phyloP scores from a whole-genome alignment of 495 filamentous ascomycete genomes.

The Parmelia sp. region DNA sequence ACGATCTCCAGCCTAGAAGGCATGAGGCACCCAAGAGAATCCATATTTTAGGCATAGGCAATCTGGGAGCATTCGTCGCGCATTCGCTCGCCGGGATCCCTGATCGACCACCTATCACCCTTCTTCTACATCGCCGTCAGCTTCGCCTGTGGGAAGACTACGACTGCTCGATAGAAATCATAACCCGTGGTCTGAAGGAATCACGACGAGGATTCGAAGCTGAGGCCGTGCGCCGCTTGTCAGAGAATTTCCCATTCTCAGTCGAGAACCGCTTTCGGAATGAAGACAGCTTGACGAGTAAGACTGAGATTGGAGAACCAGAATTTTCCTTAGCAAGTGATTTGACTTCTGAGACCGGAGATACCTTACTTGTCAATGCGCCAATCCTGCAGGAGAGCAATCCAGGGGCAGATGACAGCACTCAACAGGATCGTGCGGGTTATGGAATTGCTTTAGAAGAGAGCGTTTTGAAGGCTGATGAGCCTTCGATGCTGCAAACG shows the following conservation, averaged over 20 bases:
- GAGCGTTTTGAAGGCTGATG: neutral
- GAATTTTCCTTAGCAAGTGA: neutral
- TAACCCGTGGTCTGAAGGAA: constrained; percentile 35
- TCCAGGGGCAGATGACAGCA: neutral
- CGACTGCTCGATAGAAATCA: constrained; percentile 29
- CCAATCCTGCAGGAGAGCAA: neutral
- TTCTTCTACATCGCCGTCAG: constrained; percentile 43
- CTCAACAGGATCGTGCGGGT: neutral
- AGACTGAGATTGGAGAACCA: neutral
- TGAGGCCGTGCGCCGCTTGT: constrained; percentile 36
- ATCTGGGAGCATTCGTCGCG: constrained; percentile 53
- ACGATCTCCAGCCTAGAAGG: neutral
- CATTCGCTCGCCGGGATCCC: constrained; percentile 51
- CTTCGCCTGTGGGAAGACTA: constrained; percentile 8
- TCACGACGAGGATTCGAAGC: constrained; percentile 42
- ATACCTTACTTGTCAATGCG: too few relatives aligned
- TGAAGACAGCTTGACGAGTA: neutral
- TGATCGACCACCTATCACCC: constrained; percentile 53
- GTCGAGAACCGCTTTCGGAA: constrained; percentile 9
- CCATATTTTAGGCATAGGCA: constrained; percentile 55
- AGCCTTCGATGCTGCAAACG: neutral
- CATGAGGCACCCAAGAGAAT: constrained; percentile 32
- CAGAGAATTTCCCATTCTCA: constrained; percentile 22
- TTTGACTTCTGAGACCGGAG: neutral
- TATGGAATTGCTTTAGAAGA: neutral